These are phyloP conservation scores for Wickerhamiella vanderwaltii DNA, from an alignment of 805 yeast genomes.

Conservation along the genomic window DNA sequence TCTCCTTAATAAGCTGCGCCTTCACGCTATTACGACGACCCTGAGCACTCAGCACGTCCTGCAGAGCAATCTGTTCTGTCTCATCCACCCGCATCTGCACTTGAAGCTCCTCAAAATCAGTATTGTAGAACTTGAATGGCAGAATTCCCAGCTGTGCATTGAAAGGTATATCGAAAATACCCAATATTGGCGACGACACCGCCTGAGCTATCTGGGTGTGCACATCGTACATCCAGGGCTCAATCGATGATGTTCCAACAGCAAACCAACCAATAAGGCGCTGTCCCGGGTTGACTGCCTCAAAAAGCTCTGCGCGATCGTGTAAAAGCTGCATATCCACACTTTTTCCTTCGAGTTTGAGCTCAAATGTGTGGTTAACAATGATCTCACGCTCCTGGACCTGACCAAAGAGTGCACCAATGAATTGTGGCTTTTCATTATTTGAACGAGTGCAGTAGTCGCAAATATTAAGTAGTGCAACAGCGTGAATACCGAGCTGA, in stretches of 20 bases:
- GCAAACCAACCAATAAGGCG: constrained; percentile 28
- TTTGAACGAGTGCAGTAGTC: constrained; percentile 26
- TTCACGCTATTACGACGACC: constrained; percentile 1
- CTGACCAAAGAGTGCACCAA: constrained; percentile 28
- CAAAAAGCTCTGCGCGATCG: constrained; percentile 22
- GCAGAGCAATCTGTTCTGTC: constrained; percentile 26
- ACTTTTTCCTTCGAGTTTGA: constrained; percentile 13
- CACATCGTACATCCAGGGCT: constrained; percentile 14
- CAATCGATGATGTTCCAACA: constrained; percentile 13
- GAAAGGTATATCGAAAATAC: constrained; percentile 16
- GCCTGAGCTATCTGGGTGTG: constrained; percentile 16
- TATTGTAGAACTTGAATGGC: constrained; percentile 22
- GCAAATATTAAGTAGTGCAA: constrained; percentile 28
- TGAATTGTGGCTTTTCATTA: constrained; percentile 17
- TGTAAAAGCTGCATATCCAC: constrained; percentile 22
- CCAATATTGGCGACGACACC: constrained; percentile 17
- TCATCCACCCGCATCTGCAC: constrained; percentile 22
- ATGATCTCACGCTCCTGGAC: constrained; percentile 22
- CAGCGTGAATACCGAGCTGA: constrained; percentile 23
- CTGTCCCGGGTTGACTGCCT: constrained; percentile 24
- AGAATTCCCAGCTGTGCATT: constrained; percentile 13
- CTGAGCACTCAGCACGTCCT: constrained; percentile 18
- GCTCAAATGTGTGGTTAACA: constrained; percentile 27
- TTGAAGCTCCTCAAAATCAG: constrained; percentile 17
- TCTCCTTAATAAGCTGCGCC: constrained; percentile 11